Base-by-base conservation (phyloP, 2,329 filamentous ascomycete species). In the Aspergillus pseudonomiae region DNA sequence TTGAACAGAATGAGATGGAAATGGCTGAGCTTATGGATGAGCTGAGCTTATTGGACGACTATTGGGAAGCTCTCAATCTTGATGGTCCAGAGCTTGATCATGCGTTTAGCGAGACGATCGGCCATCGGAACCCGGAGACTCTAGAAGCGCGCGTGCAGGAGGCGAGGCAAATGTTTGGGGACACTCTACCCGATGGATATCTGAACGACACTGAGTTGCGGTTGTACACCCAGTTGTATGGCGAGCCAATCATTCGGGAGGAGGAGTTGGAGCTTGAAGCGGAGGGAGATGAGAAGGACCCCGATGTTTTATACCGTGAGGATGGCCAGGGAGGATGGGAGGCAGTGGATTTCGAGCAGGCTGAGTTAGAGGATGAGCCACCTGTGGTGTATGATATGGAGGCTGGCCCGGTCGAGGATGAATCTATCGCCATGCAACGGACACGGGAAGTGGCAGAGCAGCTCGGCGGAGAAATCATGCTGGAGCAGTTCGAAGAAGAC, bases 151-250 rank as follows among this genome's bases (percentile, higher is more conserved):
- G 74, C 62, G 92, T 92, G 36, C 87, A 91, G 61, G 83, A 88
- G 68, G 90, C 92, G 41, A 88, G 90, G 70, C 89, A 92, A 67
- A 84, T 87, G 10, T 96, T 93, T 75, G 90, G 93, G 65, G 89
- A 95, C 71, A 89, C 85, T 0, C 78, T 97, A 28, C 94, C 94
- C 0, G 86, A 88, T 36, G 88, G 85, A 39, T 87, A 92, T 70
- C 77, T 97, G 58, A 88, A 83, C 39, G 82, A 84, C 1, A 86
- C 90, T 59, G 93, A 97, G 75, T 89, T 90, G 71, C 81, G 80
- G 55, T 80, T 96, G 0, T 97, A 96, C 77, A 88, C 91, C 73
- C 85, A 93, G 67, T 80, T 96, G 19, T 97, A 95, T 75, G 94
- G 94, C 1, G 83, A 89, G 39, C 92, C 93, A 2, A 75, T 91